Percentiles rank a stretch among this genome's conserved stretches.
Conservation (phyloP, 345 rosid genomes). For the Sapria himalayana region DNA sequence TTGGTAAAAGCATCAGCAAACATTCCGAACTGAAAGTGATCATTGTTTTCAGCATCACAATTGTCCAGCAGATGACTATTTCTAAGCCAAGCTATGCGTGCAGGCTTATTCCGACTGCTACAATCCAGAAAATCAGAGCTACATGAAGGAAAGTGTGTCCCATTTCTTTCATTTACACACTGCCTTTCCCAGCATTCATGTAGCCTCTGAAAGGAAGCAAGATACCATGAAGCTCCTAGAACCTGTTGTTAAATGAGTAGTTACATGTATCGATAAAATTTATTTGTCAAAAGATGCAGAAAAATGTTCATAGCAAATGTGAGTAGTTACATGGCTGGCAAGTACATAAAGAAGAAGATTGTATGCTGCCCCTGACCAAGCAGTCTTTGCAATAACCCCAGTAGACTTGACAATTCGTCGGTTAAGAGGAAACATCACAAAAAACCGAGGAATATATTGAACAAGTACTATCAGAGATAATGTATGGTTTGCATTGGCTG, state of each 20-base stretch:
- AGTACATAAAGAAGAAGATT: conserved; percentile 54
- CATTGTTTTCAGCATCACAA: conserved; percentile 36
- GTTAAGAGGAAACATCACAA: conserved; percentile 52
- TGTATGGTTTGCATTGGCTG: conserved; percentile 41
- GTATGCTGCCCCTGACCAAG: conserved; percentile 84
- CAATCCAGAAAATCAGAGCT: conserved; percentile 38
- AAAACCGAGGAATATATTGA: conserved; percentile 59
- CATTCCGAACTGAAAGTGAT: conserved; percentile 45
- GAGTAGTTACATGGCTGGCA: conserved; percentile 48
- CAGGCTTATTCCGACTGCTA: conserved; percentile 16
- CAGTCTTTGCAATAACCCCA: conserved; percentile 61
- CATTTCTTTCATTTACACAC: conserved; percentile 32
- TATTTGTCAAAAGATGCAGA: neutral
- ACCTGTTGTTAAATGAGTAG: too few species aligned
- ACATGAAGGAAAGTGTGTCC: conserved; percentile 30
- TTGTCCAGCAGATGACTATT: conserved; percentile 16
- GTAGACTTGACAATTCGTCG: conserved; percentile 60
- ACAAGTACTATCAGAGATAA: conserved; percentile 52
- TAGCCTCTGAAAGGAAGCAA: conserved; percentile 51
- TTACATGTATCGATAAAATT: too few species aligned
- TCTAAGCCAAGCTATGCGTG: conserved; percentile 43
- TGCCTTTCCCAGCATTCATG: conserved; percentile 41
- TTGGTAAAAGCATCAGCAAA: conserved; percentile 48
- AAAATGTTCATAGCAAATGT: neutral
- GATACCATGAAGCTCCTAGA: conserved; percentile 64